These are phyloP conservation scores for Paramecium sexaurelia DNA, from an alignment of 73 alveolate species.

Conservation along the genomic window DNA sequence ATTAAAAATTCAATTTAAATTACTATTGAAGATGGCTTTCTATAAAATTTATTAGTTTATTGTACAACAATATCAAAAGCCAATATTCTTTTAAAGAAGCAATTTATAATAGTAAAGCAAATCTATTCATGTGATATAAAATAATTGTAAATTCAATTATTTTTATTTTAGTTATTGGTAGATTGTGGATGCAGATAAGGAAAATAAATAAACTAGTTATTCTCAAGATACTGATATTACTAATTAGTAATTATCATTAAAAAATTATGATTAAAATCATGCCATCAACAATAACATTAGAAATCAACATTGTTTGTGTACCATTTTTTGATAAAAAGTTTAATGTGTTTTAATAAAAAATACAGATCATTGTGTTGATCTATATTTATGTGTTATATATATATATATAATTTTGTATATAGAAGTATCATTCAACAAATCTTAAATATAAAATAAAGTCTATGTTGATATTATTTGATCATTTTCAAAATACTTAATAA, in stretches of 20 bases:
- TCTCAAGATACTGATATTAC: constrained; percentile 7
- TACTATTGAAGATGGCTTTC: not conserved
- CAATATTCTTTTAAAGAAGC: not conserved
- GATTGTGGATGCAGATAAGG: not conserved
- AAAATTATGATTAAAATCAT: not conserved
- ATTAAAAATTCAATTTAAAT: not conserved
- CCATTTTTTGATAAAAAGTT: not conserved
- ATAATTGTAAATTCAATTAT: not conserved
- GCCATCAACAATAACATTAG: not conserved
- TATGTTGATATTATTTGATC: too few species aligned
- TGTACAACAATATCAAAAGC: not conserved
- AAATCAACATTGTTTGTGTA: not conserved
- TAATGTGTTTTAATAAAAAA: not conserved
- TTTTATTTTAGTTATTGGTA: not conserved
- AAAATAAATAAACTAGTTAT: not conserved
- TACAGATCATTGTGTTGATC: not conserved
- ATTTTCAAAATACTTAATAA: too few species aligned
- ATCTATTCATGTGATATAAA: not conserved
- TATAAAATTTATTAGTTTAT: not conserved
- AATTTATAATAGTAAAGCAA: not conserved
- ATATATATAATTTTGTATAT: too few species aligned
- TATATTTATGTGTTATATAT: not conserved
- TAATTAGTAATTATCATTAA: not conserved
- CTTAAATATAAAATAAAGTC: too few species aligned
- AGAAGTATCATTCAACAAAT: too few species aligned